phyloP scores from a whole-genome alignment of 331 rosid species.

The Telfairia occidentalis region DNA sequence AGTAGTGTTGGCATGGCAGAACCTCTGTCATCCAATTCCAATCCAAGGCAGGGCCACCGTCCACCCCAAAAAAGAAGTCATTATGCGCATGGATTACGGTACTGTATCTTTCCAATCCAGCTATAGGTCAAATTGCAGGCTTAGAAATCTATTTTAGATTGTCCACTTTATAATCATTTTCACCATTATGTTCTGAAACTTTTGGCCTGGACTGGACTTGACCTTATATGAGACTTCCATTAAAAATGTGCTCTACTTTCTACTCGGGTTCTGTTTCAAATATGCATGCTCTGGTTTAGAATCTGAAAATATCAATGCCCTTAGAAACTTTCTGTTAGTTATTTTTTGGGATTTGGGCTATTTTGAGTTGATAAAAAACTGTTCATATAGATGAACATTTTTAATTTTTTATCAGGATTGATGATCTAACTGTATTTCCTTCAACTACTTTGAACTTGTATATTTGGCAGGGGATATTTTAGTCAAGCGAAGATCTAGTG shows the following conservation, averaged over 20 bases:
- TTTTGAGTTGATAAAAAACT: neutral
- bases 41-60: neutral
- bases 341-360: neutral
- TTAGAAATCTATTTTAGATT: neutral
- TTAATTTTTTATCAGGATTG: neutral
- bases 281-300: neutral
- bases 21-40: slow-evolving; percentile 9
- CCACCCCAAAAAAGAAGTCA: neutral
- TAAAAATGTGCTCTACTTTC: neutral
- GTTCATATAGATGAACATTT: neutral
- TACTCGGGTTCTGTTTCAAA: neutral
- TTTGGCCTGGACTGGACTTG: neutral
- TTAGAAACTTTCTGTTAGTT: neutral
- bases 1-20: neutral
- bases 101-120: neutral
- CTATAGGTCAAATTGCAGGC: neutral
- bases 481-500: neutral
- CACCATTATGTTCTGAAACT: neutral
- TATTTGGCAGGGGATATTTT: neutral
- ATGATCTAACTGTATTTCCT: neutral
- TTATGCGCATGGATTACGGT: neutral
- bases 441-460: slow-evolving; percentile 1
- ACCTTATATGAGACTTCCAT: slow-evolving; percentile 2
- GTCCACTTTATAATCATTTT: neutral
- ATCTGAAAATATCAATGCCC: neutral